Evolutionary conservation across 2,329 filamentous ascomycete species (phyloP).

Genomic region (Paraconiothyrium sp.): DNA sequence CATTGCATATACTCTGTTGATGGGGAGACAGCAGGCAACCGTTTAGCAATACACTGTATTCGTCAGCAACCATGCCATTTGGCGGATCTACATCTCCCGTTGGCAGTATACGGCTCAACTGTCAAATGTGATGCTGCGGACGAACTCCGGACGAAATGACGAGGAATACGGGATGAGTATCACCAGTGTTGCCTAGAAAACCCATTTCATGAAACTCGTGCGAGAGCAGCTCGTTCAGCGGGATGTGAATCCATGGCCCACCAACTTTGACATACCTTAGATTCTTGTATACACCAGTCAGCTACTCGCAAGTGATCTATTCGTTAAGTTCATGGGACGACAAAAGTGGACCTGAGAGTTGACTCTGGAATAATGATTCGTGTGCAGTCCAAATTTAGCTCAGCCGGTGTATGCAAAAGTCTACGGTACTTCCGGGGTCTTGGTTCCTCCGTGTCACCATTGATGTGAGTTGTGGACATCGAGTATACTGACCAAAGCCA

Average conservation of each 20-base stretch:
- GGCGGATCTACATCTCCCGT: background rate
- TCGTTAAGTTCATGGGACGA: no score
- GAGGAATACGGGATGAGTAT: background rate
- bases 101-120: background rate
- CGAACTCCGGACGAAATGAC: background rate
- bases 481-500: background rate
- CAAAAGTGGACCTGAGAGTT: no score
- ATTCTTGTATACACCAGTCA: no score
- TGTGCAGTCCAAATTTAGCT: no score
- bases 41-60: background rate
- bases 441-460: background rate
- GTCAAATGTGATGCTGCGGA: background rate
- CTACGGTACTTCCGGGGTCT: background rate
- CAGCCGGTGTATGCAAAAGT: no score
- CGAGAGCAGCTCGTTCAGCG: background rate
- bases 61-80: background rate
- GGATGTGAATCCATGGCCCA: no score
- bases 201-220: background rate
- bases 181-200: background rate
- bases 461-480: background rate
- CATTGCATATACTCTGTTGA: background rate
- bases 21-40: background rate
- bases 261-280: no score
- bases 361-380: no score
- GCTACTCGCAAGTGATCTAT: no score